Evolutionary conservation across 495 filamentous ascomycete species (phyloP).

Genomic region (Emericellopsis terricola): DNA sequence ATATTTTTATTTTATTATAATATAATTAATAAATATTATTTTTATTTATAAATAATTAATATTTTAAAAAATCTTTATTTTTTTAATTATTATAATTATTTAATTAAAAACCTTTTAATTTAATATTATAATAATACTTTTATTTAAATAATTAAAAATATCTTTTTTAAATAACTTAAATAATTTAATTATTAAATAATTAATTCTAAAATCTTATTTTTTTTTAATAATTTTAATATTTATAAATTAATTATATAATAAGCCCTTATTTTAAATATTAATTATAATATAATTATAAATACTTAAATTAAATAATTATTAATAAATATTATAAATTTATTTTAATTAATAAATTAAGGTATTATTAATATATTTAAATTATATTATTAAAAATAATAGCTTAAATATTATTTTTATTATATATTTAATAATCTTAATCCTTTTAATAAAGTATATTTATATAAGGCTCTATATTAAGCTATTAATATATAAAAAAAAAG

Average conservation of each 20-base stretch:
- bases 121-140: constrained; percentile 1
- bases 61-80: background rate
- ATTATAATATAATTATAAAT: too few relatives aligned
- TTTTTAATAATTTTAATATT: constrained; percentile 1
- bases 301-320: background rate
- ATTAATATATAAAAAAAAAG: background rate
- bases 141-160: background rate
- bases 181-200: constrained; percentile 1
- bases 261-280: too few relatives aligned
- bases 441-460: background rate
- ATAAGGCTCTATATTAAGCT: background rate
- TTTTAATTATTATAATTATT: background rate
- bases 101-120: background rate
- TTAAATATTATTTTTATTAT: background rate
- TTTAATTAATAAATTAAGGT: constrained; percentile 1
- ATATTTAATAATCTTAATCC: background rate
- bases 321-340: background rate
- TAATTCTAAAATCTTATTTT: background rate
- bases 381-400: background rate
- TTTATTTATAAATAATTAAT: background rate
- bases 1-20: constrained; percentile 1
- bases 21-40: background rate
- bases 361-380: constrained; percentile 1
- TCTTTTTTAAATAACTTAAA: background rate
- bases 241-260: background rate